Base-by-base conservation (phyloP, 169 alveolate genomes). In the Cryptosporidium parvum region DNA sequence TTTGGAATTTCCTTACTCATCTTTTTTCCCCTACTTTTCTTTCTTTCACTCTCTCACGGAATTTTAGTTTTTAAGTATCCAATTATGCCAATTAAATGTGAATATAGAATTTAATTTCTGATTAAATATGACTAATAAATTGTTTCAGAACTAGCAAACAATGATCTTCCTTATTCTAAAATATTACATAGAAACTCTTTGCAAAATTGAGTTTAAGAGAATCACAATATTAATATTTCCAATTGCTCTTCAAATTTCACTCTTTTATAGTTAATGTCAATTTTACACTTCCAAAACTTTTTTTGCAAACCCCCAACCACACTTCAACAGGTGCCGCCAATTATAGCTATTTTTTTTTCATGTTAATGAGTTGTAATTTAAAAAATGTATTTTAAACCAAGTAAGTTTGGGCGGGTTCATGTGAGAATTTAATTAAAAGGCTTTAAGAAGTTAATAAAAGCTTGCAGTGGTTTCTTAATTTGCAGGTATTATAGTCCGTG, bases 391-490 rank as follows among this genome's bases (percentile, higher is more conserved):
- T 56, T 16, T 23, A 21, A 23, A 21, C 67, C 67, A 56, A 56
- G 67, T 56, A 56, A 56, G 12, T 56, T 56, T 56, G 35, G 37
- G 67, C 67, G 67, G 67, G 67, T 37, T 21, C 31, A n/a, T 56
- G 67, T 26, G 67, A 56, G 35, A 26, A 26, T 56, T n/a, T 0
- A n/a, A 56, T 23, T 2, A 16, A 48, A 10, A 21, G 35, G 31
- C 2, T 56, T 21, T 21, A 26, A 10, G 29, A 9, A 37, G 29
- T 56, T n/a, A 21, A 56, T 56, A 1, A 48, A 56, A 56, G 67
- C 16, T 56, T 56, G 31, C n/a, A 2, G 67, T n/a, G 35, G 37
- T 21, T 56, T 23, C 18, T 16, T n/a, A n/a, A 3, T 9, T 56
- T 56, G n/a, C 67, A 56, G 0, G 14, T 56, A 26, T 56, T 1